phyloP scores from a whole-genome alignment of 106 monocot genomes.

The Dactylorhiza incarnata region DNA sequence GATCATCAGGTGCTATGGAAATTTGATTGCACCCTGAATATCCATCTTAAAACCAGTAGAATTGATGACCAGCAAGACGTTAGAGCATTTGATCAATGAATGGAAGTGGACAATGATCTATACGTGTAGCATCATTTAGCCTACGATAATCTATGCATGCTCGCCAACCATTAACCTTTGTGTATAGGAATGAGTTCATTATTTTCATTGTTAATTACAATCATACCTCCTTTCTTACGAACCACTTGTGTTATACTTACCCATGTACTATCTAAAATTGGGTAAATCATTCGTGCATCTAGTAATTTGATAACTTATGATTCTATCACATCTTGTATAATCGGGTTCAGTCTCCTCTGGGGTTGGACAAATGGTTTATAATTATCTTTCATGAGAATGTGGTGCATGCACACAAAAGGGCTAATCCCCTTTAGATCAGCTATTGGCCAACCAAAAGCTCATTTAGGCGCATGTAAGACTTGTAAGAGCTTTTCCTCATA shows the following conservation, averaged over 20 bases:
- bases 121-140: slow-evolving; percentile 8
- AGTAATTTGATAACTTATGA: slow-evolving; percentile 18
- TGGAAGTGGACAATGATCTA: slow-evolving; percentile 12
- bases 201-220: not conserved
- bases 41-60: slow-evolving; percentile 9
- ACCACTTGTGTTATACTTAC: slow-evolving; percentile 8
- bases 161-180: not conserved
- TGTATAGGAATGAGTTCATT: slow-evolving; percentile 1
- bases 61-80: not conserved
- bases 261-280: slow-evolving; percentile 12
- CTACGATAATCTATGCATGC: slow-evolving; percentile 14
- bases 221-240: slow-evolving; percentile 6
- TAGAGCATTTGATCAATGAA: slow-evolving; percentile 21
- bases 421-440: no score
- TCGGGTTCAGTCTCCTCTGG: no score
- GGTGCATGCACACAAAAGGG: no score
- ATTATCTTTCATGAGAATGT: no score
- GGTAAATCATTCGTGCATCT: slow-evolving; percentile 15
- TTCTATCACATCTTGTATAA: not conserved
- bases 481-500: no score
- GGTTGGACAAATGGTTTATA: no score
- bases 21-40: slow-evolving; percentile 7
- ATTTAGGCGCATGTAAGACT: no score
- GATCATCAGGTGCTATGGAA: not conserved
- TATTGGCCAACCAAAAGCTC: no score